Evolutionary conservation across 1,139 yeast genomes (phyloP).

Genomic region (Diutina siamensis): DNA sequence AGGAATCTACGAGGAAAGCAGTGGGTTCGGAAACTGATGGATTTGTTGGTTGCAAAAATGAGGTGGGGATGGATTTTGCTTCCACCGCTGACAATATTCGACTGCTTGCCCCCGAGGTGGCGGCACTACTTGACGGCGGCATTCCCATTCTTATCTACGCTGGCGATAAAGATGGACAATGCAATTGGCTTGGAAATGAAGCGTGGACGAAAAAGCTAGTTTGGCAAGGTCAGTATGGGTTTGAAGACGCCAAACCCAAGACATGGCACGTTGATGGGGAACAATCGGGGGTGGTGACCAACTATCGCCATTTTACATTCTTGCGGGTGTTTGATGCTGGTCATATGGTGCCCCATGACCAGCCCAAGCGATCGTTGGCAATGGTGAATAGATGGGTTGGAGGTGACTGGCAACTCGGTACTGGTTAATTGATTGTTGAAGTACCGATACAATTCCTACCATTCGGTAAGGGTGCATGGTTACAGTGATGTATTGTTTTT

Average conservation of each 20-base stretch:
- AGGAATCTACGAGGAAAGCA: not conserved
- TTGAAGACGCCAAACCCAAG: not conserved
- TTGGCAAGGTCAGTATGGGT: not conserved
- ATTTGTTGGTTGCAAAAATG: not conserved
- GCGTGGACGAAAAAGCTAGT: not conserved
- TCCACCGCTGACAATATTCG: not conserved
- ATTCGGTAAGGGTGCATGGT: no score
- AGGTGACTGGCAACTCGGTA: no score
- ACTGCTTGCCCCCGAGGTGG: not conserved
- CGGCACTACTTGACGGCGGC: not conserved
- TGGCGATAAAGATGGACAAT: not conserved
- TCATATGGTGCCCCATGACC: slow-evolving; percentile 2
- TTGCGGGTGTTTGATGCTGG: slow-evolving; percentile 4
- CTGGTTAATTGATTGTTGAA: no score
- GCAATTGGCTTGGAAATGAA: slow-evolving; percentile 5
- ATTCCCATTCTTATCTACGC: slow-evolving; percentile 1
- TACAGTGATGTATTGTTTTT: no score
- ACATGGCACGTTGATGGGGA: not conserved
- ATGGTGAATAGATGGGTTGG: not conserved
- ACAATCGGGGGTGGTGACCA: not conserved
- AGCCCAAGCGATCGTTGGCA: not conserved
- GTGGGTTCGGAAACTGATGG: not conserved
- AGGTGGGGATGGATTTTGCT: not conserved
- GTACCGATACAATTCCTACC: no score
- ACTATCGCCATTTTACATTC: not conserved